These are phyloP conservation scores for Pseudoscleropodium purum DNA, from an alignment of 225 moss, liverwort and hornwort genomes.

Conservation along the genomic window DNA sequence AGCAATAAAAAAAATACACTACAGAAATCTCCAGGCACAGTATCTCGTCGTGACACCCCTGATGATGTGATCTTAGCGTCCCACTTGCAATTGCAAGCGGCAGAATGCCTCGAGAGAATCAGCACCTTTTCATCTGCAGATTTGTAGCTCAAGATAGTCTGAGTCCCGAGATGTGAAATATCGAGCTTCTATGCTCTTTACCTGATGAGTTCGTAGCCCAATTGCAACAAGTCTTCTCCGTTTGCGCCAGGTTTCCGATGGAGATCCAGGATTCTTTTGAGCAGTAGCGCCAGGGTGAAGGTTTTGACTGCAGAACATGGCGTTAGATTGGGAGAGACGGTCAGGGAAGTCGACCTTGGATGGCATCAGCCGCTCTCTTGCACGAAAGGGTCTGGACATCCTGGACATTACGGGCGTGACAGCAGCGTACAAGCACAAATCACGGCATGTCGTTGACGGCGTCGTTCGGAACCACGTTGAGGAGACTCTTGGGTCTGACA, in stretches of 20 bases:
- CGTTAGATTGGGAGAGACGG: slow-evolving; percentile 25
- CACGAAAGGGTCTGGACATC: slow-evolving; percentile 38
- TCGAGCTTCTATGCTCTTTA: neutral
- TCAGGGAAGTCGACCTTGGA: slow-evolving; percentile 34
- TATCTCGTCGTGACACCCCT: no score
- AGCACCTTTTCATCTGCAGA: neutral
- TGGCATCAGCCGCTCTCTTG: slow-evolving; percentile 33
- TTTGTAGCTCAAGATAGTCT: neutral
- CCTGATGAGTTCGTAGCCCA: neutral
- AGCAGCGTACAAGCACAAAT: slow-evolving; percentile 20
- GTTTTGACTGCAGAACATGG: slow-evolving; percentile 1
- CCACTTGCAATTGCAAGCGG: slow-evolving; percentile 13
- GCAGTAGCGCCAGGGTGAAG: neutral
- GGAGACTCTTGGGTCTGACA: slow-evolving; percentile 27
- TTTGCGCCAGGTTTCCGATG: neutral
- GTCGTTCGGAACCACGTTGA: slow-evolving; percentile 24
- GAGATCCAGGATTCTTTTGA: neutral
- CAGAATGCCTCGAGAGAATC: neutral
- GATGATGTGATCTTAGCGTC: neutral
- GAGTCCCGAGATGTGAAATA: neutral
- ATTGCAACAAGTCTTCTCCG: neutral
- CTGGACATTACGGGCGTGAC: slow-evolving; percentile 39
- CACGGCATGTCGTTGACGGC: slow-evolving; percentile 15
- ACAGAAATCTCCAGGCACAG: no score
- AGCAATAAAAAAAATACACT: neutral